Percentiles rank a stretch among this genome's conserved stretches.
Conservation (phyloP, 2,329 filamentous ascomycete genomes). For the Venturia aucupariae region DNA sequence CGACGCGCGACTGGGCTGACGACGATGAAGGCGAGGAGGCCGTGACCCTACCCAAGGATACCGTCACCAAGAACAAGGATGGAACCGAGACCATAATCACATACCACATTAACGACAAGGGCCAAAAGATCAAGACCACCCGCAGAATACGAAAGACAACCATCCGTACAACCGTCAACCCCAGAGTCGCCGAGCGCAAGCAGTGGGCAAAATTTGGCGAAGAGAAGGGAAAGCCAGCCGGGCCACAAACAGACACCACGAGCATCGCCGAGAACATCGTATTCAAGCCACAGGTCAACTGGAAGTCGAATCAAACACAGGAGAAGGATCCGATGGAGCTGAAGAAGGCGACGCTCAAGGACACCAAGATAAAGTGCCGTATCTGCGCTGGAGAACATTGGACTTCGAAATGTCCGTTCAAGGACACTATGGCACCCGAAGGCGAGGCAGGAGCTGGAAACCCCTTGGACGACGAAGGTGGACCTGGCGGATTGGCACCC, state of each 20-base stretch:
- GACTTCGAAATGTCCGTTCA: constrained; percentile 97
- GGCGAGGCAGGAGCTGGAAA: constrained; percentile 38
- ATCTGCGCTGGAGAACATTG: constrained; percentile 99
- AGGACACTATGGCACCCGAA: constrained; percentile 95
- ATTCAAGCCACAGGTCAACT: constrained; percentile 87
- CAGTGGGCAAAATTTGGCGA: constrained; percentile 87
- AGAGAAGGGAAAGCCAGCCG: constrained; percentile 73
- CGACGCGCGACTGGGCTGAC: constrained; percentile 73
- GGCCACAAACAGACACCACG: constrained; percentile 82
- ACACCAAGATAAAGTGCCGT: constrained; percentile 99
- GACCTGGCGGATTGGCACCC: constrained; percentile 47
- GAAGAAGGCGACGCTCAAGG: constrained; percentile 67
- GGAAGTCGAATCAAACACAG: constrained; percentile 71
- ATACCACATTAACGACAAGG: constrained; percentile 82
- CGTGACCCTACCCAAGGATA: constrained; percentile 71
- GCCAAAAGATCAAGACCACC: constrained; percentile 94
- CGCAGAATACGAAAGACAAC: constrained; percentile 89
- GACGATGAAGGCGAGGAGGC: constrained; percentile 80
- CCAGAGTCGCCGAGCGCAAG: constrained; percentile 89
- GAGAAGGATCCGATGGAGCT: constrained; percentile 65
- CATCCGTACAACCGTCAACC: constrained; percentile 90
- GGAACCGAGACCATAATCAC: constrained; percentile 93
- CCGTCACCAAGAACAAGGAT: constrained; percentile 94
- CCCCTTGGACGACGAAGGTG: constrained; percentile 38
- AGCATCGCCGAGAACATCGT: constrained; percentile 96